These are phyloP conservation scores for Whalleya microplaca DNA, from an alignment of 2,329 filamentous ascomycete species.

Conservation along the genomic window DNA sequence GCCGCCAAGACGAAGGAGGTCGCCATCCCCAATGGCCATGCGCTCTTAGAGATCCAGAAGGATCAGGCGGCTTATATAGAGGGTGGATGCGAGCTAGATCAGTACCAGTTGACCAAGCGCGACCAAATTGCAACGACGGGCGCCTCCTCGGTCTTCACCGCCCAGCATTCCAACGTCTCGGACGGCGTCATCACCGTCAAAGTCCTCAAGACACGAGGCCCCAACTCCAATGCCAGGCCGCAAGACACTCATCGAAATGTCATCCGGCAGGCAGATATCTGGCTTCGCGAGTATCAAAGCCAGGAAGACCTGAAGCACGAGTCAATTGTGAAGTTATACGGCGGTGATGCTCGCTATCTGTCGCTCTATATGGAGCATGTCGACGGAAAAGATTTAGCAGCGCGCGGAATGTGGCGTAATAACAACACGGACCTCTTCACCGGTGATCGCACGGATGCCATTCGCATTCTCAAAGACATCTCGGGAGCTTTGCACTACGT, in stretches of 20 bases:
- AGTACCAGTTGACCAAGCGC: slow-evolving; percentile 59
- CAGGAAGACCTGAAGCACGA: slow-evolving; percentile 59
- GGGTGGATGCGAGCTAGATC: slow-evolving; percentile 54
- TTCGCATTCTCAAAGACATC: slow-evolving; percentile 58
- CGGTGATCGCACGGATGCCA: slow-evolving; percentile 53
- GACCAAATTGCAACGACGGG: slow-evolving; percentile 60
- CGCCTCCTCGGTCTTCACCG: slow-evolving; percentile 60
- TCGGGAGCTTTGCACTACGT: slow-evolving; percentile 59
- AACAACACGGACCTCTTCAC: slow-evolving; percentile 52
- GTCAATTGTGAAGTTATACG: slow-evolving; percentile 62
- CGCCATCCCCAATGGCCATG: slow-evolving; percentile 49
- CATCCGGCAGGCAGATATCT: slow-evolving; percentile 63
- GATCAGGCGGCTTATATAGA: slow-evolving; percentile 55
- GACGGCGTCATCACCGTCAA: slow-evolving; percentile 63
- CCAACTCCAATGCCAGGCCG: slow-evolving; percentile 47
- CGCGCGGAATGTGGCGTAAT: slow-evolving; percentile 53
- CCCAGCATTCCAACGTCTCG: slow-evolving; percentile 54
- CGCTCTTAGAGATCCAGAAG: slow-evolving; percentile 54
- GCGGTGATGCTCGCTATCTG: slow-evolving; percentile 62
- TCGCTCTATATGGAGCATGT: slow-evolving; percentile 66
- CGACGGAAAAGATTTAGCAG: slow-evolving; percentile 58
- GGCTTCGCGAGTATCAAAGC: slow-evolving; percentile 60
- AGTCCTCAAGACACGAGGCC: slow-evolving; percentile 58
- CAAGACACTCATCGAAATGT: slow-evolving; percentile 57
- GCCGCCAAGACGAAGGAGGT: slow-evolving; percentile 52